Base-by-base conservation (phyloP, 169 alveolate genomes). In the Plasmodium malariae region DNA sequence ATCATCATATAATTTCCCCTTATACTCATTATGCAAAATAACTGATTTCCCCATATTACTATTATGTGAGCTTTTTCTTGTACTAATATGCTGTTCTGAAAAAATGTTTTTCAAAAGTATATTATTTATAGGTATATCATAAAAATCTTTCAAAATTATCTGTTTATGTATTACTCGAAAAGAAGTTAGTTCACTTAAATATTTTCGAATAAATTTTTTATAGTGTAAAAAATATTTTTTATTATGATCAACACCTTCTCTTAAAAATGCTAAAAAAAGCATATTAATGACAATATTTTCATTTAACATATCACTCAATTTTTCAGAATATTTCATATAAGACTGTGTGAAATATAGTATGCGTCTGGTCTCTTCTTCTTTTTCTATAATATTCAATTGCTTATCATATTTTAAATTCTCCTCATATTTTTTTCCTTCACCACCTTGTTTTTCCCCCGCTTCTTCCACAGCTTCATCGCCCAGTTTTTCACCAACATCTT, bases 271-370 rank as follows among this genome's bases (percentile, higher is more conserved):
- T 57, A 55, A 63, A 73, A 73, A 73, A 17, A 36, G 57, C n/a
- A 63, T 21, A 17, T 63, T 63, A 62, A 62, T 65, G 48, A 55
- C 55, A 49, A 78, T 60, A 37, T 78, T 21, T 11, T 78, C 78
- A 28, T 78, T 68, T 26, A 78, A 30, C 34, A 28, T 21, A 21
- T 78, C 78, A 37, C 34, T 30, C n/a, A 78, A 4, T n/a, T 48
- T 34, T 7, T 54, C 21, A 1, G 67, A 17, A 54, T 63, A 78
- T 62, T 78, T 78, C 78, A 78, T 78, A 32, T 78, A 78, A 51
- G 70, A 24, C 48, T 78, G 80, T 45, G 40, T 65, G 24, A 78
- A 78, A 63, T 78, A 37, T 78, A 78, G 43, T 49, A 71, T 26
- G 49, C 40, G 30, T 30, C 36, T 49, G 3, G 26, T 55, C 1